Conservation (phyloP, 768 basidiomycete genomes). For the Inosperma sp. region DNA sequence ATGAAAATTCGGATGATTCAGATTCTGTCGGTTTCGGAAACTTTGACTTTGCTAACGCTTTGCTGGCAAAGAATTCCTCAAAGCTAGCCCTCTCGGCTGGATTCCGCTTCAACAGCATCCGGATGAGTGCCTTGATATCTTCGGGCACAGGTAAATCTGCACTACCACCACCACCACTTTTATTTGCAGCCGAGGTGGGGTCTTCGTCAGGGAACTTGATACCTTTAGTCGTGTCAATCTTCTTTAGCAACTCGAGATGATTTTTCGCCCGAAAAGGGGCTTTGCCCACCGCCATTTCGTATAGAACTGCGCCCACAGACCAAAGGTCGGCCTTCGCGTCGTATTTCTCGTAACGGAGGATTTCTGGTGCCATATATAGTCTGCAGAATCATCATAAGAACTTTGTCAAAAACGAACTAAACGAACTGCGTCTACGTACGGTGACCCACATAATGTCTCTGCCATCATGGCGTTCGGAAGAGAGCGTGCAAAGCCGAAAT, state of each 20-base stretch:
- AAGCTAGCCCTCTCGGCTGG: constrained; percentile 84
- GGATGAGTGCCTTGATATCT: constrained; percentile 87
- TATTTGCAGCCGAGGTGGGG: constrained; percentile 40
- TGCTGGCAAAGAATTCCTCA: constrained; percentile 87
- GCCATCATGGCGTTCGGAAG: constrained; percentile 92
- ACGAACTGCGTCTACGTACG: constrained; percentile 48
- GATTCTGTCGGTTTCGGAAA: constrained; percentile 55
- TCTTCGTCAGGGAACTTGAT: constrained; percentile 95
- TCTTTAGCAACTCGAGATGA: constrained; percentile 91
- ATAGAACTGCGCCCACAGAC: constrained; percentile 96
- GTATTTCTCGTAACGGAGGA: constrained; percentile 94
- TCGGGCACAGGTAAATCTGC: constrained; percentile 57
- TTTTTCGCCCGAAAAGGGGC: constrained; percentile 95
- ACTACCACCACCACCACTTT: constrained; percentile 42
- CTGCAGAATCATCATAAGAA: constrained; percentile 34
- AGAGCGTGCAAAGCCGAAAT: constrained; percentile 95
- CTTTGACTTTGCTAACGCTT: constrained; percentile 71
- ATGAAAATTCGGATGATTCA: constrained; percentile 25
- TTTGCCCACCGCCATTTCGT: constrained; percentile 90
- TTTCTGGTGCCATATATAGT: constrained; percentile 99
- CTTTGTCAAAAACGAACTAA: constrained; percentile 8
- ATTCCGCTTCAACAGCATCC: constrained; percentile 74
- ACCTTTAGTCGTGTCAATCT: constrained; percentile 87
- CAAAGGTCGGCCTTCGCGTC: constrained; percentile 97
- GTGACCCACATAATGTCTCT: constrained; percentile 96